Evolutionary conservation across 176 grass and related monocot genomes (phyloP), one percentile per base, ranked within the genome.

Genomic region (Olyra latifolia): DNA sequence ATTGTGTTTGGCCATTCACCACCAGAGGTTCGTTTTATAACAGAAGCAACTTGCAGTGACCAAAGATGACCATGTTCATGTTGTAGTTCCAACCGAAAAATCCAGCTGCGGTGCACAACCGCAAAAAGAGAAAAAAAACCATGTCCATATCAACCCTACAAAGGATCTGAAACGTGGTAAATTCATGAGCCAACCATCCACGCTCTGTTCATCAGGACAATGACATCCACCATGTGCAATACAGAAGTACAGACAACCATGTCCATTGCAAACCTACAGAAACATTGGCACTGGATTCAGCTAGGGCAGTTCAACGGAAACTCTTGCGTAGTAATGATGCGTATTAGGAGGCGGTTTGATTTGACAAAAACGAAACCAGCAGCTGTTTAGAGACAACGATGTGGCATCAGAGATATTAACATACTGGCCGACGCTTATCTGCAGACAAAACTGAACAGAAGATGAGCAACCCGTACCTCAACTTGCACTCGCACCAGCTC

Each of bases 341-440:
- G 1, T 19, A n/a, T 17, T 2, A 4, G 40, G 40, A 4, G 40
- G 40, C 74, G 6, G 40, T 10, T 53, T 17, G 50, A 22, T 16
- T n/a, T 48, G 2, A 29, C 11, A 8, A 27, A 50, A 50, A 30
- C 29, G 12, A 46, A 69, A 43, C 6, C 49, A 69, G 64, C 6
- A 45, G 41, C 55, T 7, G 39, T 25, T 35, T 25, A 56, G 42
- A 11, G 53, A 67, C 61, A 68, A 5, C n/a, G 61, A 61, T 23
- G 60, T 74, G 60, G 46, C 75, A 32, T 74, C 35, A 29, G 22
- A 79, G 68, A 74, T 50, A 53, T 30, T 29, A 23, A 74, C 60
- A 72, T 83, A 41, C 80, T 8, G 42, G 74, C 41, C 48, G 12
- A 72, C 12, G 15, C 35, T 39, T 35, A 10, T 44, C 23, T 3